These are phyloP conservation scores for Pseudoscleropodium purum DNA, from an alignment of 225 moss, liverwort and hornwort species.

Conservation along the genomic window DNA sequence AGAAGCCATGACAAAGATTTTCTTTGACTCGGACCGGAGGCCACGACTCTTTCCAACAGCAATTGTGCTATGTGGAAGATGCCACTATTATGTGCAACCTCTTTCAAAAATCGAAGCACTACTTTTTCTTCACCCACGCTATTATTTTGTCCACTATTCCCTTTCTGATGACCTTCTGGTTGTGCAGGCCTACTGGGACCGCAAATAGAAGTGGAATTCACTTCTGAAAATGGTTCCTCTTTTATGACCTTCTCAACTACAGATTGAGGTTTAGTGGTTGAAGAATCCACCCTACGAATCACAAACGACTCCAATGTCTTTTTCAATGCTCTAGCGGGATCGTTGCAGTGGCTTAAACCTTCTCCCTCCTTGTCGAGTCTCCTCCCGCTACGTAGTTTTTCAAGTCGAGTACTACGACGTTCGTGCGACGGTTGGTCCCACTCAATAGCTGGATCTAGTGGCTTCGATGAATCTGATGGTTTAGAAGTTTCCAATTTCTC, in stretches of 20 bases:
- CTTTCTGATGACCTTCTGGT: constrained; percentile 13
- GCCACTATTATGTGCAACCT: constrained; percentile 63
- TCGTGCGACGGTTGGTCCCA: constrained; percentile 67
- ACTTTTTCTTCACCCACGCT: constrained; percentile 49
- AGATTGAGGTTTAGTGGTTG: background rate
- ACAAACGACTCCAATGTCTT: constrained; percentile 65
- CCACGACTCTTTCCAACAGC: constrained; percentile 71
- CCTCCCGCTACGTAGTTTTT: constrained; percentile 71
- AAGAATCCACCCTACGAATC: constrained; percentile 11
- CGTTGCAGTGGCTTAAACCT: constrained; percentile 51
- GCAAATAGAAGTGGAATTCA: constrained; percentile 6
- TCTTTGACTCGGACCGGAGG: constrained; percentile 44
- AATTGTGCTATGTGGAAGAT: constrained; percentile 65
- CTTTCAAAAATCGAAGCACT: constrained; percentile 71
- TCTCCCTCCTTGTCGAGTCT: constrained; percentile 72
- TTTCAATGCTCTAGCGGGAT: constrained; percentile 60
- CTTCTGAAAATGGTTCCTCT: constrained; percentile 18
- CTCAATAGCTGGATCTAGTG: constrained; percentile 33
- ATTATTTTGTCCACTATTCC: constrained; percentile 16
- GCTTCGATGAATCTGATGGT: constrained; percentile 25
- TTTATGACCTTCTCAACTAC: constrained; percentile 13
- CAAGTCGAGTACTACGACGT: constrained; percentile 71
- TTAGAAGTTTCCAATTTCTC: constrained; percentile 39
- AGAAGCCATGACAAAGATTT: constrained; percentile 65
- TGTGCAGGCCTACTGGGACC: constrained; percentile 5